These are phyloP conservation scores for Jatropha curcas DNA, from an alignment of 345 rosid genomes.

Conservation along the genomic window DNA sequence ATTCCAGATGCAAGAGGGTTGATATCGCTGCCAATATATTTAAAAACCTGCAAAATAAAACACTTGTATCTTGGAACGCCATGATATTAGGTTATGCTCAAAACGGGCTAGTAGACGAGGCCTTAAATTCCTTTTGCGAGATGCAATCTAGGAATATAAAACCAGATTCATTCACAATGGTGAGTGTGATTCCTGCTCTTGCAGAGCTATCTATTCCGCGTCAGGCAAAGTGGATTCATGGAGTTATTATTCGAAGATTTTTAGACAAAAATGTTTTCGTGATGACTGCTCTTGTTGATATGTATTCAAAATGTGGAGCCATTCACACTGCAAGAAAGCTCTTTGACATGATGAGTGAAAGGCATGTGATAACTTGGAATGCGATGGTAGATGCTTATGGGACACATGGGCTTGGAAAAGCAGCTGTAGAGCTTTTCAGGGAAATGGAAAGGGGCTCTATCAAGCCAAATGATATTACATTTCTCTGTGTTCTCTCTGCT, in stretches of 20 bases:
- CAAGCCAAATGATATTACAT: slow-evolving; percentile 30
- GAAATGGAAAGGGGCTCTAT: slow-evolving; percentile 26
- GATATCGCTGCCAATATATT: slow-evolving; percentile 26
- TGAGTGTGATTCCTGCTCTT: slow-evolving; percentile 36
- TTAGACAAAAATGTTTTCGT: slow-evolving; percentile 30
- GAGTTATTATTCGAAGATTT: slow-evolving; percentile 25
- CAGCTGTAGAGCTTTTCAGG: slow-evolving; percentile 22
- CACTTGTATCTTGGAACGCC: slow-evolving; percentile 35
- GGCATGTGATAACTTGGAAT: slow-evolving; percentile 36
- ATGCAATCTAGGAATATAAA: slow-evolving; percentile 25
- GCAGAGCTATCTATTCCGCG: slow-evolving; percentile 32
- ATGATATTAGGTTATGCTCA: slow-evolving; percentile 40
- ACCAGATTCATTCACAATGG: slow-evolving; percentile 35
- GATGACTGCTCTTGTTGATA: slow-evolving; percentile 37
- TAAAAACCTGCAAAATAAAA: slow-evolving; percentile 19
- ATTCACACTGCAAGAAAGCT: slow-evolving; percentile 31
- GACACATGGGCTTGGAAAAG: slow-evolving; percentile 31
- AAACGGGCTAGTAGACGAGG: slow-evolving; percentile 27
- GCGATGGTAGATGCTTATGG: slow-evolving; percentile 39
- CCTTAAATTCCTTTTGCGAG: slow-evolving; percentile 26
- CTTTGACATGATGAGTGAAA: slow-evolving; percentile 29
- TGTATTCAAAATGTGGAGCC: slow-evolving; percentile 39
- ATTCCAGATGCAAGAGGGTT: slow-evolving; percentile 31
- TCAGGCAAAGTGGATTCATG: slow-evolving; percentile 37
- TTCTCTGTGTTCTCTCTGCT: slow-evolving; percentile 29